A percentile compares a stretch with the other conserved stretches of the same genome.
phyloP scores from a whole-genome alignment of 148 eudicot genomes.

The Vaccinium myrtillus region DNA sequence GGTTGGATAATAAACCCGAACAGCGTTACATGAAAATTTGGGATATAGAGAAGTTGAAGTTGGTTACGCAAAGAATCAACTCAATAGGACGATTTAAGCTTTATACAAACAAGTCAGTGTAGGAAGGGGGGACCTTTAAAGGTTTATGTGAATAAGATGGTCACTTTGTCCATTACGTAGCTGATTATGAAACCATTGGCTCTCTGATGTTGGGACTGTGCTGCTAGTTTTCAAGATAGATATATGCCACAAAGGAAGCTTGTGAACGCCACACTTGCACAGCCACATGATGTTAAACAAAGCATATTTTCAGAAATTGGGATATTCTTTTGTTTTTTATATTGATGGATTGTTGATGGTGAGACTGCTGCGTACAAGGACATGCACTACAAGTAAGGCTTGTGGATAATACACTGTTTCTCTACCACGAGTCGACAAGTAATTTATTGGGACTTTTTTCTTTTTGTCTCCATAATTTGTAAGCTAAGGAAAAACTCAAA shows the following conservation, averaged over 20 bases:
- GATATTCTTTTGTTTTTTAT: constrained; percentile 9
- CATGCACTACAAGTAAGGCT: constrained; percentile 11
- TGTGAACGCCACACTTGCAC: constrained; percentile 21
- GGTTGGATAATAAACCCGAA: not conserved
- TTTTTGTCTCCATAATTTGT: not conserved
- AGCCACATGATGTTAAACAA: constrained; percentile 7
- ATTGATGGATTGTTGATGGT: not conserved
- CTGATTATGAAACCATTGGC: not conserved
- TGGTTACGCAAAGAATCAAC: constrained; percentile 5
- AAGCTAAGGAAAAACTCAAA: not conserved
- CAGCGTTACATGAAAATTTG: not conserved
- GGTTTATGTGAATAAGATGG: not conserved
- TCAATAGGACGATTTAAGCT: not conserved
- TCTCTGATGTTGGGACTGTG: constrained; percentile 13
- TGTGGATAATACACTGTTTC: constrained; percentile 12
- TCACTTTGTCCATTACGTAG: not conserved
- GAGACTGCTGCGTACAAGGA: constrained; percentile 8
- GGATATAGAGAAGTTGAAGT: not conserved
- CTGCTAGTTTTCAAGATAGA: not conserved
- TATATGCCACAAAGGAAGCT: not conserved
- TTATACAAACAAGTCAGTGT: too few species aligned
- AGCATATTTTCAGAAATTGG: not conserved
- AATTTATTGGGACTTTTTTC: not conserved
- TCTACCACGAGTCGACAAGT: not conserved
- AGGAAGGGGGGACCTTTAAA: not conserved